Conservation (phyloP, 345 rosid genomes). For the Zanthoxylum bungeanum region DNA sequence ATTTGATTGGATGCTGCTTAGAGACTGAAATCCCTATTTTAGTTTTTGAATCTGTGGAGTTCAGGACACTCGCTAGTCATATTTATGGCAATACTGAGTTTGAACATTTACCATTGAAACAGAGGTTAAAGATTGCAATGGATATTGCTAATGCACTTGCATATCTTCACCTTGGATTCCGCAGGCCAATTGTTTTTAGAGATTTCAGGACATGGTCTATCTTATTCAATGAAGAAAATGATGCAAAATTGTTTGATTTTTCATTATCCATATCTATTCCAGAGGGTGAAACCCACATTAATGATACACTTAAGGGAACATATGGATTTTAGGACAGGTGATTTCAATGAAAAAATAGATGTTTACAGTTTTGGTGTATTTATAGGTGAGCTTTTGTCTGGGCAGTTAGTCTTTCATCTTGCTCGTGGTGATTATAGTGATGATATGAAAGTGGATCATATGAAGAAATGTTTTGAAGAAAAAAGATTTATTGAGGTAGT, state of each 20-base stretch:
- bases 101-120: background rate
- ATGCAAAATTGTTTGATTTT: conserved; percentile 16
- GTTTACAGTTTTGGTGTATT: background rate
- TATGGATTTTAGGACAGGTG: accelerated
- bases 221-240: background rate
- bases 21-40: background rate
- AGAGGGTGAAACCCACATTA: conserved; percentile 12
- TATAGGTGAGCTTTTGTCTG: background rate
- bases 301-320: background rate
- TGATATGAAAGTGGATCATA: too few relatives aligned
- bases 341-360: background rate
- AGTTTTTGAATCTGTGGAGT: background rate
- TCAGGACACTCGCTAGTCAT: background rate
- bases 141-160: conserved; percentile 14
- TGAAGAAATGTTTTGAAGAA: background rate
- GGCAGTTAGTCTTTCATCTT: background rate
- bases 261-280: conserved; percentile 14
- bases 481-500: background rate
- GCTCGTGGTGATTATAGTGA: too few relatives aligned
- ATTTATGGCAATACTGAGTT: background rate
- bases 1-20: background rate
- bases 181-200: conserved; percentile 13
- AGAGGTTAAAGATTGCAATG: background rate
- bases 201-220: background rate
- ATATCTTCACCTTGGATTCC: conserved; percentile 22